Evolutionary conservation across 352 stramenopile species (phyloP).

Genomic region (Globisporangium polare): DNA sequence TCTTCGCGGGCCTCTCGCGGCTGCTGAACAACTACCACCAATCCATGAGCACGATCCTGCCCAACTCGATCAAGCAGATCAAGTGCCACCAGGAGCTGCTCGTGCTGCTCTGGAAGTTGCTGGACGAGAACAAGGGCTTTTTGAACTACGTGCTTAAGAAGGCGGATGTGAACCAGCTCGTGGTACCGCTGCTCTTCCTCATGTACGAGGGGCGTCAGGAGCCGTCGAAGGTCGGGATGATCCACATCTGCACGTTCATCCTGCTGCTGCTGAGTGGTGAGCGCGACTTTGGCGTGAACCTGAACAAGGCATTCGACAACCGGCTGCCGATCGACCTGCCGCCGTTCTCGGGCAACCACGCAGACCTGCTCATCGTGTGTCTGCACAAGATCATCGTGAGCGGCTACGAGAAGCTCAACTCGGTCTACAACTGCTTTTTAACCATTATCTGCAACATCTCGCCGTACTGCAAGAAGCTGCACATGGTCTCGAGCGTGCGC

Average conservation of each 20-base stretch:
- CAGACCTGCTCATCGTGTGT: constrained; percentile 96
- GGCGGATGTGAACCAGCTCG: constrained; percentile 91
- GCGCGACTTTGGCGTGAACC: constrained; percentile 94
- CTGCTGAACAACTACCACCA: constrained; percentile 97
- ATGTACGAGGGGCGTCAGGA: constrained; percentile 95
- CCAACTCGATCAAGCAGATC: constrained; percentile 92
- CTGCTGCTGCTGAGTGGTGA: constrained; percentile 96
- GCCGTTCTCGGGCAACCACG: constrained; percentile 94
- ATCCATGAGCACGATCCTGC: constrained; percentile 91
- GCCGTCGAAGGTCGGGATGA: constrained; percentile 92
- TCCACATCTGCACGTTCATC: constrained; percentile 99
- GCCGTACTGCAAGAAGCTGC: constrained; percentile 96
- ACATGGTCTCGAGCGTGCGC: constrained; percentile 94
- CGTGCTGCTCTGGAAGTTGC: constrained; percentile 97
- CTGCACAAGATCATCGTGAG: constrained; percentile 98
- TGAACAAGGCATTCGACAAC: constrained; percentile 96
- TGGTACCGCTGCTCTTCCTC: constrained; percentile 82
- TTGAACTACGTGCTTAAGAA: constrained; percentile 92
- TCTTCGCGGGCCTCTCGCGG: constrained; percentile 93
- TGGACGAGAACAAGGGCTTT: constrained; percentile 97
- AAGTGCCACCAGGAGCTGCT: constrained; percentile 97
- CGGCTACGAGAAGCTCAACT: constrained; percentile 95
- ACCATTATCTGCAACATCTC: constrained; percentile 99
- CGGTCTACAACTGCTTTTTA: constrained; percentile 98
- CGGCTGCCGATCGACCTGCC: constrained; percentile 93